Conservation (phyloP, 805 yeast species). For the Metschnikowia aberdeeniae region DNA sequence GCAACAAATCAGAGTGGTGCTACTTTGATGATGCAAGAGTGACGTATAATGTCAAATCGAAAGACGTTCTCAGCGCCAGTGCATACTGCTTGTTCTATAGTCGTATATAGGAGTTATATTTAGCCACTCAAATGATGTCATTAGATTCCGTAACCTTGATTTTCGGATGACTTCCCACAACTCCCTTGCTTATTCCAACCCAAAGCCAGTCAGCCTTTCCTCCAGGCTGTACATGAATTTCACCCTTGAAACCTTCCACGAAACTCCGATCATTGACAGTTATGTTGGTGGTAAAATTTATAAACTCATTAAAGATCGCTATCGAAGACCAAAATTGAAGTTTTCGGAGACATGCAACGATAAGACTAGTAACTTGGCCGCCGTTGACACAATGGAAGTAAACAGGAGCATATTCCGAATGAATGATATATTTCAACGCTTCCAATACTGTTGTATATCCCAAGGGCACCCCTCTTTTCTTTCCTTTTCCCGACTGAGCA, state of each 20-base stretch:
- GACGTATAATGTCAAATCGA: conserved; percentile 45
- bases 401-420: conserved; percentile 59
- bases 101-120: conserved; percentile 26
- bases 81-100: conserved; percentile 83
- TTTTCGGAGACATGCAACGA: conserved; percentile 82
- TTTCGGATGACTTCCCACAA: conserved; percentile 55
- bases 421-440: conserved; percentile 60
- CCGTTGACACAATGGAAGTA: conserved; percentile 89
- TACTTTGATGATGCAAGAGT: conserved; percentile 77
- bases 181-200: conserved; percentile 58
- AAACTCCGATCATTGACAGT: conserved; percentile 81
- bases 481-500: conserved; percentile 66
- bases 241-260: conserved; percentile 74
- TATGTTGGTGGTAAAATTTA: conserved; percentile 68
- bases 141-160: conserved; percentile 29
- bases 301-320: conserved; percentile 81
- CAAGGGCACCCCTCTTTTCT: conserved; percentile 79
- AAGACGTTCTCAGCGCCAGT: conserved; percentile 60
- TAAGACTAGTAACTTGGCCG: conserved; percentile 77
- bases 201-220: conserved; percentile 60
- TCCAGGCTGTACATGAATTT: conserved; percentile 45
- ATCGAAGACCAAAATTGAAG: conserved; percentile 85
- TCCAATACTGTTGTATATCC: conserved; percentile 57
- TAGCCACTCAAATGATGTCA: not conserved
- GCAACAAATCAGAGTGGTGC: conserved; percentile 62